Conservation (phyloP, 371 early-diverging fungal genomes). For the Mucor mucedo region DNA sequence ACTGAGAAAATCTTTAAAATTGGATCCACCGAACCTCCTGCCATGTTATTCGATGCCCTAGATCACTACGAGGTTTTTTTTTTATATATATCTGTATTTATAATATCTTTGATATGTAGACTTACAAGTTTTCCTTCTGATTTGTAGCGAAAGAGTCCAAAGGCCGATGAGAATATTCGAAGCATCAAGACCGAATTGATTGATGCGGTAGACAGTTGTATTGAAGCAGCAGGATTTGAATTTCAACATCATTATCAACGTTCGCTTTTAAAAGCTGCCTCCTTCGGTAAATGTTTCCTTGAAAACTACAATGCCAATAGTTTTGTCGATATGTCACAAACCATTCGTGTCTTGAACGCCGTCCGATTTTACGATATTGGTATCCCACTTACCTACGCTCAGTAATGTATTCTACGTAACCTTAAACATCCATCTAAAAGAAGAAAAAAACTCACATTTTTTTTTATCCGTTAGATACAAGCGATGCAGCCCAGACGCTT, state of each 20-base stretch:
- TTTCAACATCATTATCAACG: constrained; percentile 77
- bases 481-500: constrained; percentile 75
- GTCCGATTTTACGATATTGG: constrained; percentile 84
- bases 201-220: constrained; percentile 90
- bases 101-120: too few species aligned
- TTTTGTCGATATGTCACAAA: constrained; percentile 88
- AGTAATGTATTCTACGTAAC: constrained; percentile 59
- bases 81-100: neutral
- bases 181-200: constrained; percentile 80
- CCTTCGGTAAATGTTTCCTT: constrained; percentile 93
- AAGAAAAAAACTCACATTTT: neutral
- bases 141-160: constrained; percentile 76
- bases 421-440: neutral
- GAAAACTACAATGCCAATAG: constrained; percentile 82
- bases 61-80: constrained; percentile 82
- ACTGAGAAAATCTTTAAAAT: constrained; percentile 89
- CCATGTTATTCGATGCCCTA: constrained; percentile 92
- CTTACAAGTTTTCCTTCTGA: too few species aligned
- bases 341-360: constrained; percentile 88
- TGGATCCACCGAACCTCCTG: constrained; percentile 93
- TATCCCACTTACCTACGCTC: constrained; percentile 86
- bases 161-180: constrained; percentile 94
- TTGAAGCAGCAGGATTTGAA: constrained; percentile 95
- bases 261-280: constrained; percentile 86
- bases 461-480: constrained; percentile 58